Evolutionary conservation across 1,139 yeast genomes (phyloP).

Genomic region (Blastobotrys buckinghamii): DNA sequence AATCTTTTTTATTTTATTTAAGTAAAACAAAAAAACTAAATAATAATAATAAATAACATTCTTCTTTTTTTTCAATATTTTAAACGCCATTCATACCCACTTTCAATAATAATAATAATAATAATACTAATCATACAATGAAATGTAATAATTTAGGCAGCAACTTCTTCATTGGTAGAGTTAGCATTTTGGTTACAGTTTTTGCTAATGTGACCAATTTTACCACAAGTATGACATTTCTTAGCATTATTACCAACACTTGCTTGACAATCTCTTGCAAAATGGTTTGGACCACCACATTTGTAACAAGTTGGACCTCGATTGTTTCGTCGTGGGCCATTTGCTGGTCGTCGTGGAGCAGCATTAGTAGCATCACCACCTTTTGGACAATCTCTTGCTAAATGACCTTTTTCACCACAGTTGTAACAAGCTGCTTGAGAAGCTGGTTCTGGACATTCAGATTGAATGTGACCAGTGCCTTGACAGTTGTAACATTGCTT

Average conservation of each 20-base stretch:
- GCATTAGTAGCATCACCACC: not conserved
- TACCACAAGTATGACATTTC: constrained; percentile 88
- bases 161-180: not conserved
- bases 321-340: constrained; percentile 9
- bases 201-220: constrained; percentile 60
- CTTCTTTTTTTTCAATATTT: too few species aligned
- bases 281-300: constrained; percentile 92
- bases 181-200: constrained; percentile 42
- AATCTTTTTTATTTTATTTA: not conserved
- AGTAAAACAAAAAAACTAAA: not conserved
- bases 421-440: constrained; percentile 25
- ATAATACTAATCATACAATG: too few species aligned
- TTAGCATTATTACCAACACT: constrained; percentile 39
- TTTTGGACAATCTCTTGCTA: constrained; percentile 54
- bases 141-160: not conserved
- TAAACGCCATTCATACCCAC: not conserved
- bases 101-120: not conserved
- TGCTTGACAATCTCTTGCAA: constrained; percentile 87
- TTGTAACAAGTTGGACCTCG: constrained; percentile 65
- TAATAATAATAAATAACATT: not conserved
- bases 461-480: constrained; percentile 63
- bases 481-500: constrained; percentile 85
- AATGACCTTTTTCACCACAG: constrained; percentile 75
- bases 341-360: constrained; percentile 6
- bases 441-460: constrained; percentile 47